Base-by-base conservation (phyloP, 2,329 filamentous ascomycete species). In the Graphilbum sp. region DNA sequence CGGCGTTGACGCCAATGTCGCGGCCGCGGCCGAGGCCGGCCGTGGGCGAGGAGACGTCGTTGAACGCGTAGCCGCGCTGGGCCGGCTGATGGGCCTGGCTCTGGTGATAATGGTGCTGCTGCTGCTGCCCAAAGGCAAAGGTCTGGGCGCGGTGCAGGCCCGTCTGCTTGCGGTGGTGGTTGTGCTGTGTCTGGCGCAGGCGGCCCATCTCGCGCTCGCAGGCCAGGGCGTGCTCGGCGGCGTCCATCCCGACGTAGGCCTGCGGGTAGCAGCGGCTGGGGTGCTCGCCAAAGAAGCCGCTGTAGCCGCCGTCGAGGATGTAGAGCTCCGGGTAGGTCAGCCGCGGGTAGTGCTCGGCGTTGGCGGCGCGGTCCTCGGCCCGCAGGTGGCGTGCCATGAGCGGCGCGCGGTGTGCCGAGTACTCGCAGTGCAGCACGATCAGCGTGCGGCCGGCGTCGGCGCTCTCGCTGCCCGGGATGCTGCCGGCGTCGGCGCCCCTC, bases 251-350 rank as follows among this genome's bases (percentile, higher is more conserved):
- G 42, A 98, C 84, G 54, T 98, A 98, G 54, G 88, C 86, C 51
- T 93, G 87, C 18, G 90, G 90, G 50, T 78, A 90, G 66, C 90
- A 98, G 43, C 87, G 76, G 34, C 69, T 62, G 37, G 77, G 76
- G 56, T 94, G 76, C 46, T 83, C 67, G 19, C 72, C 64, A 56
- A 88, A 98, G 66, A 98, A 98, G 21, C 76, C 76, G 57, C 86
- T 94, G 63, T 98, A 98, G 32, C 90, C 90, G 43, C 90, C 90
- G 47, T 96, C 86, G 31, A 98, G 67, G 50, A 98, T 94, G 58
- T 98, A 98, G 46, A 96, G 77, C 56, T 98, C 90, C 2, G 90
- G 90, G 52, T 93, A 98, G n/a, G 79, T 86, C 43, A 98, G 73
- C 42, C 69, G 72, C 16, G 90, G 90, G 53, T 96, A 98, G 47